Base-by-base conservation (phyloP, 192 early-diverging fungal species). In the Rhizophagus clarus region DNA sequence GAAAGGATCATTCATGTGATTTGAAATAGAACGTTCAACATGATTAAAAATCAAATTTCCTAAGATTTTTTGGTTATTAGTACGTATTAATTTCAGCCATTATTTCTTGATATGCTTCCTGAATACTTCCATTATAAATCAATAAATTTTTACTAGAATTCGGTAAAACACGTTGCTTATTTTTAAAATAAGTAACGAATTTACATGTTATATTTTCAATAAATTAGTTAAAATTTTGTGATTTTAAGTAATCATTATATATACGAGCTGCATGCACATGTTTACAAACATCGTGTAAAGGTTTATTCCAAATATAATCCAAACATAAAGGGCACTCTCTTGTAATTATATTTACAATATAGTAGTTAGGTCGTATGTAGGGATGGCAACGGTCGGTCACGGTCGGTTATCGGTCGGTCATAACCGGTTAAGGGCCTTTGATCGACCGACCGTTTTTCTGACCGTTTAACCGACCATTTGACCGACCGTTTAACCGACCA, bases 121-220 rank as follows among this genome's bases (percentile, higher is more conserved):
- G 0, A 29, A 31, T 22, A 45, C 3, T 34, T 71, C 10, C 17
- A 37, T 42, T 12, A 26, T 71, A 71, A 42, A 71, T 71, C 12
- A 28, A 37, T n/a, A 34, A 34, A 45, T 71, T 71, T 40, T 71
- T 31, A 0, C 31, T 17, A 71, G 8, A 7, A 34, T 11, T n/a
- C 22, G 22, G 4, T 71, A 71, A 28, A 11, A 37, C 20, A 32
- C 4, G 6, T 71, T 71, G 26, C 4, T 37, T 45, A 34, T 71
- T 71, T 37, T 45, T 71, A 22, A 71, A 71, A 71, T 71, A 71
- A 22, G 0, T 45, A 12, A 71, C 69, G 9, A 71, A 71, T 24
- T 71, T 45, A 11, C n/a, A 0, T 11, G 4, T 71, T 22, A 37
- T 71, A 20, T 71, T 15, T 22, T 71, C 2, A 10, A 71, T 45